Evolutionary conservation across 2,329 filamentous ascomycete genomes (phyloP).

Genomic region (Penicillium sp.): DNA sequence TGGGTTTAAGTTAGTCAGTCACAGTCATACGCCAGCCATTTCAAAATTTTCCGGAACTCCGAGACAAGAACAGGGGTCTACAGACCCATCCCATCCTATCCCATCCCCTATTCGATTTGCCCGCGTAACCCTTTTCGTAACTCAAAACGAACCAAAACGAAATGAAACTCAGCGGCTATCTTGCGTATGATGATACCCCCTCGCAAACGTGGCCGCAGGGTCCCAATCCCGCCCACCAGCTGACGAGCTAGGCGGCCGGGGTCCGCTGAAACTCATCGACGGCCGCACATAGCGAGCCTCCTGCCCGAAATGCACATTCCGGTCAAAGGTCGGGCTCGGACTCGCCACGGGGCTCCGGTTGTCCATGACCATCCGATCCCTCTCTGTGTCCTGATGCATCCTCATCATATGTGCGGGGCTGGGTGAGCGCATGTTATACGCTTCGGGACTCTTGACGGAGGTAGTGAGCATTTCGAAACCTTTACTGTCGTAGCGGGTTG

Average conservation of each 20-base stretch:
- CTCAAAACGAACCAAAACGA: background rate
- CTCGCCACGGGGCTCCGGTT: slow-evolving; percentile 31
- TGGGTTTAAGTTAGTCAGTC: no score
- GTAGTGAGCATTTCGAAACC: slow-evolving; percentile 77
- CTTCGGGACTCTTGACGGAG: slow-evolving; percentile 40
- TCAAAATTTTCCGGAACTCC: slow-evolving; percentile 12
- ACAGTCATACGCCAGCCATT: slow-evolving; percentile 4
- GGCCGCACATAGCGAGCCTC: slow-evolving; percentile 54
- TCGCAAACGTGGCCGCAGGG: slow-evolving; percentile 42
- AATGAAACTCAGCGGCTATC: slow-evolving; percentile 7
- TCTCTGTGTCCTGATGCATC: no score
- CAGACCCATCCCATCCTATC: no score
- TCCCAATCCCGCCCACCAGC: slow-evolving; percentile 40
- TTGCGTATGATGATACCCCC: slow-evolving; percentile 8
- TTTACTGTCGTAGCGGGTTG: slow-evolving; percentile 67
- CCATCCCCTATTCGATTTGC: no score
- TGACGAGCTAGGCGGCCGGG: slow-evolving; percentile 45
- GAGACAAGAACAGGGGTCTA: slow-evolving; percentile 2
- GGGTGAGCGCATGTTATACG: slow-evolving; percentile 27
- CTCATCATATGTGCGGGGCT: slow-evolving; percentile 20
- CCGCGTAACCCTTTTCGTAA: background rate
- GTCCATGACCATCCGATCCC: no score
- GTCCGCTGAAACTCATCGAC: slow-evolving; percentile 53
- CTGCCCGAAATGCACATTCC: slow-evolving; percentile 40
- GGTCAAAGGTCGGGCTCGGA: slow-evolving; percentile 24